A percentile compares a stretch with the other conserved stretches of the same genome.
phyloP scores from a whole-genome alignment of 2,329 filamentous ascomycete species.

The Penicillium sp. region DNA sequence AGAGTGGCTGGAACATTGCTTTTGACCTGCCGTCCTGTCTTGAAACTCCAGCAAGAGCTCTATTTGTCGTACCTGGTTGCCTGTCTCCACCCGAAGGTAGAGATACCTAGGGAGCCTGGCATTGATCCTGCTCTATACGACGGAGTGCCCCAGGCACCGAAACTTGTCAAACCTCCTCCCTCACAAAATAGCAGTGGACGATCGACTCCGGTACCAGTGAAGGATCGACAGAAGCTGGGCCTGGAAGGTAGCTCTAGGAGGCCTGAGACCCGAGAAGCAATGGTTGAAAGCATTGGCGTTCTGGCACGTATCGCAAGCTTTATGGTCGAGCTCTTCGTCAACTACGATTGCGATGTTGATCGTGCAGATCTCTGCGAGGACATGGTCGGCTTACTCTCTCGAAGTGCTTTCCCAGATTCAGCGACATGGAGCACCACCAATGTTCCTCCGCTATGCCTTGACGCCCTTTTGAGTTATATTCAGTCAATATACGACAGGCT shows the following conservation, averaged over 20 bases:
- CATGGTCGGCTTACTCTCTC: slow-evolving; percentile 86
- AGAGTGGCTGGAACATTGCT: slow-evolving; percentile 89
- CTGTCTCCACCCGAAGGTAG: slow-evolving; percentile 90
- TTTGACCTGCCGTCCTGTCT: slow-evolving; percentile 84
- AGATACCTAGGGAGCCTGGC: slow-evolving; percentile 86
- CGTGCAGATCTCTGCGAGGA: slow-evolving; percentile 92
- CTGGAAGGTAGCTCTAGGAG: slow-evolving; percentile 90
- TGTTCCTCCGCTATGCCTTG: slow-evolving; percentile 90
- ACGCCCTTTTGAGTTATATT: slow-evolving; percentile 87
- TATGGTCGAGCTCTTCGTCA: slow-evolving; percentile 94
- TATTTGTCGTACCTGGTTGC: slow-evolving; percentile 94
- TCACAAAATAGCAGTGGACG: slow-evolving; percentile 79
- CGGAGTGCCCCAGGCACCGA: slow-evolving; percentile 89
- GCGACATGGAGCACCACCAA: slow-evolving; percentile 99
- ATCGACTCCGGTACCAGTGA: slow-evolving; percentile 86
- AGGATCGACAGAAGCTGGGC: slow-evolving; percentile 89
- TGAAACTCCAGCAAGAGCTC: slow-evolving; percentile 95
- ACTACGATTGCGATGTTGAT: slow-evolving; percentile 96
- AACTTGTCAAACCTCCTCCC: slow-evolving; percentile 78
- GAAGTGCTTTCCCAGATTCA: slow-evolving; percentile 95
- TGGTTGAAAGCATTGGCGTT: slow-evolving; percentile 95
- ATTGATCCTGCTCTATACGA: slow-evolving; percentile 93
- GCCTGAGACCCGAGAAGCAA: slow-evolving; percentile 93
- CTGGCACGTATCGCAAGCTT: slow-evolving; percentile 91
- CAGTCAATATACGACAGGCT: slow-evolving; percentile 90